Evolutionary conservation across 495 filamentous ascomycete genomes (phyloP), one percentile per base, ranked within the genome.

Genomic region (Margaritispora aquatica): DNA sequence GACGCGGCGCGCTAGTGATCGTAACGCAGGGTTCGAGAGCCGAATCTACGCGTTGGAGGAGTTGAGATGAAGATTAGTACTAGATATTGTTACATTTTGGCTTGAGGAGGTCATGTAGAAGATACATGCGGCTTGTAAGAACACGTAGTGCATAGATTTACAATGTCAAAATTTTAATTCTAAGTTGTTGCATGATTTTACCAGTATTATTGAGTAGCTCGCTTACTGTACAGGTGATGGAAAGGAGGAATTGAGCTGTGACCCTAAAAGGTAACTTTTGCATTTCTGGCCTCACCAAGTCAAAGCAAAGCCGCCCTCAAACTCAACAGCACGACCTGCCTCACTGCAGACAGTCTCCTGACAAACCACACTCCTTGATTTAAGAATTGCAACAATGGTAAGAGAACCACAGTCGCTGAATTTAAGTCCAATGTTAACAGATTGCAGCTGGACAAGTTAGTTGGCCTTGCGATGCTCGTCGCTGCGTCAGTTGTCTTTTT

Each of bases 381-480:
- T 9, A 13, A 15, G 46, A 29, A 31, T 63, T 65, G 59, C 46
- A 62, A 65, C 61, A 58, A 68, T 68, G 65, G 65, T 65, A 38
- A 58, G 59, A 20, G 7, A 11, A 36, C 4, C 1, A 19, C 21
- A 1, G 11, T 21, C 41, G 68, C 57, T 31, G n/a, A 34, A 19
- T 38, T 21, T 26, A 41, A 19, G 21, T 34, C 54, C 21, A 48
- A n/a, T 59, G 50, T 27, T 57, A 54, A 44, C 31, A 22, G 24
- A 22, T 21, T 17, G 24, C 68, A 98, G 94, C 88, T 97, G 75
- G 94, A 96, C 79, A 90, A 88, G 83, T 82, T 96, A 68, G 87
- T 96, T 64, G 94, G 95, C 76, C 84, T 95, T 80, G 88, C 86
- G 79, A 99, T 99, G 94, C 89, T 99, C 74, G 84, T 96, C 79